Base-by-base conservation (phyloP, 225 moss, liverwort and hornwort species). In the Bryoerythrophyllum caledonicum region DNA sequence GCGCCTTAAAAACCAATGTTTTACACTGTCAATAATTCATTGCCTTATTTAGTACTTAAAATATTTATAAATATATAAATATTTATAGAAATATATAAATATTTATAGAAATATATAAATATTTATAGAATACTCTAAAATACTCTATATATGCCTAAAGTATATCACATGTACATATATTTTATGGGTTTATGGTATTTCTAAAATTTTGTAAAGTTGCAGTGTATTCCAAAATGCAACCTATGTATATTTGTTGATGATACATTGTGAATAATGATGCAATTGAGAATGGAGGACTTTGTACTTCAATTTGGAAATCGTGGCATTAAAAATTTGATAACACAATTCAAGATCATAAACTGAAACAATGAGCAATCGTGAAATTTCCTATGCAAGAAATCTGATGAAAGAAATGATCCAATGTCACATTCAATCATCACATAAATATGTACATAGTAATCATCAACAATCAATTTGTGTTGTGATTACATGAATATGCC, bases 241-340 rank as follows among this genome's bases (percentile, higher is more conserved):
- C 38, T 69, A 32, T 20, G 13, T 74, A 11, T 6, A 4, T 19
- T 55, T 13, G 0, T 27, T 10, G 14, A 1, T 30, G 1, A 24
- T 21, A 4, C 0, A 32, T 30, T 20, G 0, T 14, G 10, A 48
- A 25, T 10, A 0, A 16, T 1, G 15, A 59, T 5, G 37, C 0
- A n/a, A 11, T 58, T 1, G 0, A 58, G 23, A 14, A 23, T 58
- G 15, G 5, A 21, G 6, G 16, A 1, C 10, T 25, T 10, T 26
- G 11, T 55, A 30, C 0, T 41, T 11, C 0, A 11, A 0, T 16
- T 2, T 2, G 2, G 8, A n/a, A 0, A 10, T 1, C 9, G 6
- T 0, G 53, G 26, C 1, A 68, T 27, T 0, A 3, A 4, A 1
- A 27, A 0, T 10, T 23, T 21, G 0, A 26, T 10, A 5, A 0